Base-by-base conservation (phyloP, 495 filamentous ascomycete species). In the Talaromyces trachyspermus region DNA sequence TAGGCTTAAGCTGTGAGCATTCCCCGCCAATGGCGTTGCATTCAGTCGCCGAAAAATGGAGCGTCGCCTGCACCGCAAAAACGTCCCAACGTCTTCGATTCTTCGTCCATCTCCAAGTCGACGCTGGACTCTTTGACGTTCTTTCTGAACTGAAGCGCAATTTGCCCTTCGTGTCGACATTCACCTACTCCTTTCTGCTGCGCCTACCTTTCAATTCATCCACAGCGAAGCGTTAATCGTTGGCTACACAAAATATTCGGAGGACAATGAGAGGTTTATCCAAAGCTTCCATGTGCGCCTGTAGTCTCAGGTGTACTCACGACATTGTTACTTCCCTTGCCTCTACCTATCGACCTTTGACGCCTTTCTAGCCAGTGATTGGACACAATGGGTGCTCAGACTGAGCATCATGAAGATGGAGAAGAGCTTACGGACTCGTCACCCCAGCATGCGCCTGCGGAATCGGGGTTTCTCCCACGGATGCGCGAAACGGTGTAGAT, bases 401-500 rank as follows among this genome's bases (percentile, higher is more conserved):
- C 23, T 49, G 51, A 39, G 18, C 30, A 27, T 43, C 19, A 32
- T 32, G 20, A 19, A 26, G 15, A 48, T 43, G 46, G 40, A 63
- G 59, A 54, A 43, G 48, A 46, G 26, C 26, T 40, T 22, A 30
- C 30, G 24, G 17, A 14, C 7, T 17, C 18, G 19, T 19, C 30
- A 10, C 11, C 26, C 26, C 39, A 24, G 37, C 23, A 43, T 43
- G 26, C 11, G 5, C 26, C 33, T 17, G 14, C 38, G 5, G 36
- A 39, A 20, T 36, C 48, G 3, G 23, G 8, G 27, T n/a, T 12
- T 17, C 48, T 9, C 17, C 48, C 25, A 17, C 25, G 7, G 24
- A 39, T 19, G 25, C 33, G 15, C 38, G 15, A 22, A 39, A 43
- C 11, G 37, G 49, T 19, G 84, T 88, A 56, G 77, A n/a, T n/a